Percentiles rank a stretch among this genome's conserved stretches.
These are phyloP conservation scores for Houttuynia cordata DNA, from an alignment of 164 flowering plant species.

Conservation along the genomic window DNA sequence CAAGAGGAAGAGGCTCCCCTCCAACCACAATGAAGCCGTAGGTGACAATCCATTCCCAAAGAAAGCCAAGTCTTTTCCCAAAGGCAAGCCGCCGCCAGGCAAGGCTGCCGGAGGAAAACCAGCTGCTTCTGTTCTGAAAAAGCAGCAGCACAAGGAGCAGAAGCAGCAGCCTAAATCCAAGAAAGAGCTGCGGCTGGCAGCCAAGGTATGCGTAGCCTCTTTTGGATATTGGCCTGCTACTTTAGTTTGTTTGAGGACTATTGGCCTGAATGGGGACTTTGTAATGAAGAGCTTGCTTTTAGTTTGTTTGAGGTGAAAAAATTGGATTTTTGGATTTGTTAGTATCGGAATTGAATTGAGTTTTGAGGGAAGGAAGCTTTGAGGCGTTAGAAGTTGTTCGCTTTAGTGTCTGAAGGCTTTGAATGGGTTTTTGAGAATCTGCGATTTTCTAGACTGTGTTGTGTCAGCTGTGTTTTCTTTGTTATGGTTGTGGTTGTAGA, in stretches of 20 bases:
- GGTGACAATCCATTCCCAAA: slow-evolving; percentile 11
- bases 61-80: not conserved
- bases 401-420: too few species aligned
- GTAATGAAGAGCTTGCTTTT: not conserved
- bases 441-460: too few species aligned
- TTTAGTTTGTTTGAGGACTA: not conserved
- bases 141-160: slow-evolving; percentile 3
- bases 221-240: not conserved
- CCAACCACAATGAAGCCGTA: not conserved
- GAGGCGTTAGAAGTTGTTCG: too few species aligned
- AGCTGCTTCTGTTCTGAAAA: not conserved
- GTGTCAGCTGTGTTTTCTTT: not conserved
- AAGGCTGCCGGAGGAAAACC: not conserved
- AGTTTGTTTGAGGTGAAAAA: too few species aligned
- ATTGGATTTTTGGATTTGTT: too few species aligned
- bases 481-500: not conserved
- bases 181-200: slow-evolving; percentile 36
- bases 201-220: slow-evolving; percentile 36
- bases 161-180: slow-evolving; percentile 25
- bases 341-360: too few species aligned
- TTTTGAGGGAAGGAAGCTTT: too few species aligned
- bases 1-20: slow-evolving; percentile 34
- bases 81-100: not conserved
- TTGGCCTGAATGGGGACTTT: not conserved
- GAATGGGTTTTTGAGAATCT: too few species aligned